Base-by-base conservation (phyloP, 164 flowering plant species). In the Dillenia suffruticosa region DNA sequence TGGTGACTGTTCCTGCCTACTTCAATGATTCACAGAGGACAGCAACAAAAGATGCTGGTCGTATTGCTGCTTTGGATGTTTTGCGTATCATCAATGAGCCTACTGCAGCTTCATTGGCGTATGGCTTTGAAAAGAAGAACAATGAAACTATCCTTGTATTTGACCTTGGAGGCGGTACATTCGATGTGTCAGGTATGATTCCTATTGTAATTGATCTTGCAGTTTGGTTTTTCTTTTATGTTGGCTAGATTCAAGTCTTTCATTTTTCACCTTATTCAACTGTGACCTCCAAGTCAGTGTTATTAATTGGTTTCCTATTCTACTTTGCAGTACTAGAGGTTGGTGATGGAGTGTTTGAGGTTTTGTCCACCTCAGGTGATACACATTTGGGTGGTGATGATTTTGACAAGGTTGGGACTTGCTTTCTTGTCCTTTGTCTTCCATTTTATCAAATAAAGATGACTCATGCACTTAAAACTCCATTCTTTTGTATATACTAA, bases 11-110 rank as follows among this genome's bases (percentile, higher is more conserved):
- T 15, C 98, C 96, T 49, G 98, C 98, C 1, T 92, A 92, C 78
- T 92, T 92, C 69, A 92, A 92, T 79, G 98, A 92, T 63, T 88
- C 96, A 2, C 98, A 92, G 63, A 82, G 98, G 66, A 92, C 98
- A 14, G 96, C 98, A n/a, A 92, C 98, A 12, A 89, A 92, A 71
- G 98, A 92, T 82, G 96, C 98, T 71, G 98, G 96, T 19, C 89
- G 96, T 22, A 92, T 92, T 75, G 98, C 98, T 58, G 98, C 96
- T 12, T 69, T 92, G 44, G 98, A 92, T 49, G 96, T 92, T 64
- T 89, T 92, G 46, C 80, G 96, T 24, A 92, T 92, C 46, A 92
- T 92, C 40, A 92, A 92, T 76, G 98, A 92, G 58, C 98, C 98
- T 1, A 92, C 98, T 19, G 98, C 96, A 69, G 98, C 98, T 54